Base-by-base conservation (phyloP, 2,329 filamentous ascomycete species). In the Fusarium sp. region DNA sequence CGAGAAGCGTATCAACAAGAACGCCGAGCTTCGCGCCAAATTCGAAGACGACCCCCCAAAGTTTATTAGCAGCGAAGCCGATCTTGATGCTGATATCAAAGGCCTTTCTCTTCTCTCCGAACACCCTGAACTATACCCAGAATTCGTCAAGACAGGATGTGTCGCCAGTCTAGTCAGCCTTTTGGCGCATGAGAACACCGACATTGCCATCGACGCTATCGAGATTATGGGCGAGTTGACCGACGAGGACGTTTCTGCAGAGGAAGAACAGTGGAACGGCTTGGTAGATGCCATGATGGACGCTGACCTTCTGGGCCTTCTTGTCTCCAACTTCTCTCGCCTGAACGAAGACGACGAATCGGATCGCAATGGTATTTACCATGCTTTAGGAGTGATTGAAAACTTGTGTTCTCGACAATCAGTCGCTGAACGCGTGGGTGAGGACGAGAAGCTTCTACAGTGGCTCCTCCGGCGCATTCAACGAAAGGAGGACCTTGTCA, bases 181-280 rank as follows among this genome's bases (percentile, higher is more conserved):
- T 55, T 83, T 99, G 51, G 91, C 95, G 18, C 96, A 99, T 79
- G 96, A 99, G 75, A 99, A 99, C 79, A 95, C 95, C 1, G 96
- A 99, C 77, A 97, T 99, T 71, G 94, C 96, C 14, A 97, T 98
- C 74, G 93, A 92, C 69, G 93, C 92, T 1, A 90, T 97, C 52
- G 92, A 98, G 82, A 92, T 98, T 49, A 89, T 99, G 53, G 91
- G 89, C 59, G 96, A 99, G 82, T 83, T 98, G 72, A 97, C 94
- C 16, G 96, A 98, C 75, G 95, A 99, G 78, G 95, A 98, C 77
- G 93, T 97, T 4, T 87, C 90, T 44, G 93, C 92, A 4, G 89
- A 91, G 64, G 90, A 94, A 73, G 89, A 89, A 59, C 90, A 98
- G 75, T 98, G 95, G 94, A 89, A 92, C 66, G 84, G 82, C 2